Percentiles rank a stretch among this genome's conserved stretches.
These are phyloP conservation scores for Aspergillus sp. DNA, from an alignment of 2,329 filamentous ascomycete species.

Conservation along the genomic window DNA sequence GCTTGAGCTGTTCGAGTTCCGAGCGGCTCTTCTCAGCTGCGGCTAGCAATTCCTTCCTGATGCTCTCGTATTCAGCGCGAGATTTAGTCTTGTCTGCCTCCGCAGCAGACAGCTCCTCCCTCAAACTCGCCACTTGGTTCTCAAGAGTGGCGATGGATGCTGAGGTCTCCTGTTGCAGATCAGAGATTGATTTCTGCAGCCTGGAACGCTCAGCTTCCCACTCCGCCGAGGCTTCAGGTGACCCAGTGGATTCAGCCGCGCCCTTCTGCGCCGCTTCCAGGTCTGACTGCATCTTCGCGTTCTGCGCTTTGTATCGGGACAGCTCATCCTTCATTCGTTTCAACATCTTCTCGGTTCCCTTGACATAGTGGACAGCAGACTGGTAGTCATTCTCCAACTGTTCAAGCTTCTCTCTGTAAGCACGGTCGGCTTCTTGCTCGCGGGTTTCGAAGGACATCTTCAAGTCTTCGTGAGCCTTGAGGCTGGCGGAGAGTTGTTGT, in stretches of 20 bases:
- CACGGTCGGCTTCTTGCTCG: conserved; percentile 79
- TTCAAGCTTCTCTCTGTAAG: conserved; percentile 88
- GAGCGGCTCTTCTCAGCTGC: conserved; percentile 55
- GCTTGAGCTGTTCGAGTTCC: conserved; percentile 77
- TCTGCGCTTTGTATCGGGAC: conserved; percentile 85
- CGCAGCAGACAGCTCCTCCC: conserved; percentile 64
- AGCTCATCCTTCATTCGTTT: conserved; percentile 98
- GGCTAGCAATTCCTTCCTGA: conserved; percentile 56
- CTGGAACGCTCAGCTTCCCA: conserved; percentile 73
- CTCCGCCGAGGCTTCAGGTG: conserved; percentile 50
- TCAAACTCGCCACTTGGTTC: conserved; percentile 64
- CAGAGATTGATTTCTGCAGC: conserved; percentile 66
- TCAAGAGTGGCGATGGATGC: conserved; percentile 67
- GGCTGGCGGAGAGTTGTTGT: conserved; percentile 73
- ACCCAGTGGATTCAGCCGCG: conserved; percentile 36
- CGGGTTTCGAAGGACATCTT: conserved; percentile 74
- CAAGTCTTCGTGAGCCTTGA: conserved; percentile 81
- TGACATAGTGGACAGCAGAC: conserved; percentile 95
- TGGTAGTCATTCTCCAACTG: conserved; percentile 97
- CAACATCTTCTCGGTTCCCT: conserved; percentile 98
- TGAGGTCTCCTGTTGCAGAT: conserved; percentile 67
- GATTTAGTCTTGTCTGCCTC: conserved; percentile 68
- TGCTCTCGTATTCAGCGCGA: conserved; percentile 54
- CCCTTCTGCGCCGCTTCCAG: conserved; percentile 65
- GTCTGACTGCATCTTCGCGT: conserved; percentile 76